Evolutionary conservation across 2,329 filamentous ascomycete species (phyloP), one percentile per base, ranked within the genome.

Genomic region (Botryosphaeria dothidea): DNA sequence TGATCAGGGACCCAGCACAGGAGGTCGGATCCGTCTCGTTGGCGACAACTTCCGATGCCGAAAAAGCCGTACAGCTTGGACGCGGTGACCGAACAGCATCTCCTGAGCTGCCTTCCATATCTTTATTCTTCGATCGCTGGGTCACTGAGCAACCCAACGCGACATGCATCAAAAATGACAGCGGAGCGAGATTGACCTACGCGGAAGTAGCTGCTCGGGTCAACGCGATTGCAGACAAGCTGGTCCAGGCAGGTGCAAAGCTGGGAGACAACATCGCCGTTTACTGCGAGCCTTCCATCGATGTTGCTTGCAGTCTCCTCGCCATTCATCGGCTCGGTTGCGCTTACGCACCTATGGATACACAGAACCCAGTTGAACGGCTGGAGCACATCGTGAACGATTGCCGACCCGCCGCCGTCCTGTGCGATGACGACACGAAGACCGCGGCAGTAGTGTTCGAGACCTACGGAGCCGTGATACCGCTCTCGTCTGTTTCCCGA

Each of bases 251-350:
- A 21, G 23, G 23, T 4, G 17, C 17, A 9, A 31, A 45, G 36
- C 25, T 5, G 31, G 49, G 23, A 36, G 43, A 21, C 19, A 25
- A 9, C 1, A 75, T 85, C 2, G 76, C 69, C 0, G 79, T 85
- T 1, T 78, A 81, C 56, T 77, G 79, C 41, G 58, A 80, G 3
- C 73, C 82, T 0, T 67, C 71, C 0, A 41, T 69, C 0, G 75
- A 82, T 43, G 79, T 71, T 70, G 69, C 80, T 4, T 71, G 64
- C 43, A 78, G 76, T 0, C 19, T 72, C 7, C 67, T 72, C 3
- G 70, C 69, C 15, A 71, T 72, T 29, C 29, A 48, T 21, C 57
- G 66, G 7, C 19, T 68, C 21, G 67, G 68, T 3, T 52, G 48
- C 1, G 41, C 66, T 6, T 71, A 71, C 38, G 65, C 71, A 2